Evolutionary conservation across 2,329 filamentous ascomycete species (phyloP).

Genomic region (Sarocladiaceae sp.): DNA sequence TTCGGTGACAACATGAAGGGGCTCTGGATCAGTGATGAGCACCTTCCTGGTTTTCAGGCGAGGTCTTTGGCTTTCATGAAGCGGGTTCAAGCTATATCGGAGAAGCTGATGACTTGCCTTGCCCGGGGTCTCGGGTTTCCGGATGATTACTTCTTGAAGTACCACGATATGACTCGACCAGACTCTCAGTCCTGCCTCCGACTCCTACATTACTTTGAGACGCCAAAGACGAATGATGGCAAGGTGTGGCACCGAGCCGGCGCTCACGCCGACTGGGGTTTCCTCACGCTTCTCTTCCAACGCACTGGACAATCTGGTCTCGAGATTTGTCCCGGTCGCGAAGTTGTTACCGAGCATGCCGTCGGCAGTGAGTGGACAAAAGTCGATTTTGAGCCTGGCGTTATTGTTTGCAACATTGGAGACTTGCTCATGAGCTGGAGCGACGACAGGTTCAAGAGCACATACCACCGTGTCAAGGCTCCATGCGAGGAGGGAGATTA

Average conservation of each 20-base stretch:
- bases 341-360: constrained; percentile 55
- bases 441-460: constrained; percentile 64
- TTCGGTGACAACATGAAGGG: constrained; percentile 51
- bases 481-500: constrained; percentile 50
- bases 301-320: constrained; percentile 55
- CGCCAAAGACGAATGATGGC: constrained; percentile 26
- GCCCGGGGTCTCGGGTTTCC: constrained; percentile 52
- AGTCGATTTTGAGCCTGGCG: constrained; percentile 48
- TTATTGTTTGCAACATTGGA: constrained; percentile 62
- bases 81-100: constrained; percentile 34
- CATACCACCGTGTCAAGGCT: constrained; percentile 61
- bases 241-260: constrained; percentile 55
- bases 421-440: constrained; percentile 65
- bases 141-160: constrained; percentile 51
- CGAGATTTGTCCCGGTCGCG: constrained; percentile 61
- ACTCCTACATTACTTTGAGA: constrained; percentile 53
- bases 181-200: constrained; percentile 52
- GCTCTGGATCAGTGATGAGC: constrained; percentile 20
- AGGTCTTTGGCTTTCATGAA: neutral
- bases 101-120: constrained; percentile 55
- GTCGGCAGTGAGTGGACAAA: constrained; percentile 60
- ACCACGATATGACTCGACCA: constrained; percentile 44
- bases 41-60: constrained; percentile 20
- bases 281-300: constrained; percentile 61
- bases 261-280: constrained; percentile 60